Conservation (phyloP, 192 early-diverging fungal genomes). For the Rhizophlyctis rosea region DNA sequence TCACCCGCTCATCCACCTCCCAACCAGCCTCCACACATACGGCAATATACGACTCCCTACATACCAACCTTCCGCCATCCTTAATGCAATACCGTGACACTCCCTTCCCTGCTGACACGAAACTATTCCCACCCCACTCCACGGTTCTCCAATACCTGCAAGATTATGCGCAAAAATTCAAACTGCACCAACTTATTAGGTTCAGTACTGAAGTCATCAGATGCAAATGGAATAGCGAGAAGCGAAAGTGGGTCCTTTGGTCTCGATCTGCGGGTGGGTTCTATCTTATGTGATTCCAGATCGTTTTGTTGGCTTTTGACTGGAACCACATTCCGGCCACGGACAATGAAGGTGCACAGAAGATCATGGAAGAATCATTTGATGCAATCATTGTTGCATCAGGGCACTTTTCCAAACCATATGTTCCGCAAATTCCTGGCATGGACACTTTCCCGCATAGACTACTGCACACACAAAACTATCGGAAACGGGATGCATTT, state of each 20-base stretch:
- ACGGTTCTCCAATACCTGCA: constrained; percentile 16
- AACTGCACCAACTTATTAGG: neutral
- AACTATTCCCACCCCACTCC: constrained; percentile 18
- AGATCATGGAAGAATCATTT: no score
- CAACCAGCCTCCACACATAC: constrained; percentile 3
- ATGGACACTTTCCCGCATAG: neutral
- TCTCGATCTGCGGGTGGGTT: no score
- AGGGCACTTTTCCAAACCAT: constrained; percentile 27
- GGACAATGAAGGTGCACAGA: no score
- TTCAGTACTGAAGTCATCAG: constrained; percentile 12
- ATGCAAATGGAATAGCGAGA: neutral
- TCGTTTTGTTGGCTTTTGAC: no score
- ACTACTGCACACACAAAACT: neutral
- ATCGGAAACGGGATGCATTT: neutral
- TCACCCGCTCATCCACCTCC: neutral
- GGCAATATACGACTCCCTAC: constrained; percentile 26
- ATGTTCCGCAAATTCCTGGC: constrained; percentile 9
- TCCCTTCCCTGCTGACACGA: constrained; percentile 21
- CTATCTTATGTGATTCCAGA: no score
- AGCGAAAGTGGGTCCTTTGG: neutral
- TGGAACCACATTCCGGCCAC: no score
- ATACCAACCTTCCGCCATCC: constrained; percentile 23
- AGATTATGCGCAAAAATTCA: constrained; percentile 2
- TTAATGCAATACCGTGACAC: constrained; percentile 18
- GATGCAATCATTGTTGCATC: constrained; percentile 26